Evolutionary conservation across 2,329 filamentous ascomycete genomes (phyloP).

Genomic region (Intubia oerlemansii): DNA sequence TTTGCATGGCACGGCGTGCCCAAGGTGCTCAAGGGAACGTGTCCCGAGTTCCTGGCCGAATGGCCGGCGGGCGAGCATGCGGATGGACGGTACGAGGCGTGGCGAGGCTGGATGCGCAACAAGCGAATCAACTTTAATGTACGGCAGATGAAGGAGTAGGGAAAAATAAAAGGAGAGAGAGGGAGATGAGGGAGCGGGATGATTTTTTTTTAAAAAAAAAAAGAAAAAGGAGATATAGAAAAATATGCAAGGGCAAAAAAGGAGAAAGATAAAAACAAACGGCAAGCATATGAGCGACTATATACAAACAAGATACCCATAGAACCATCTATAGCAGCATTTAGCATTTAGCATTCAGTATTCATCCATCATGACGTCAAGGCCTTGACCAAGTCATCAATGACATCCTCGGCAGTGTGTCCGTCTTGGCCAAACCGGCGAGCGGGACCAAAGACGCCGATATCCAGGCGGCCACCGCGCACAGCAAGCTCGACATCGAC

Average conservation of each 20-base stretch:
- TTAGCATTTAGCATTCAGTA: not conserved
- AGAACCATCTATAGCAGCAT: no score
- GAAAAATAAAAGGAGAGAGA: no score
- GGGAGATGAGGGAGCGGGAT: no score
- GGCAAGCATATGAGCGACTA: no score
- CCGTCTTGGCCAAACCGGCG: slow-evolving; percentile 1
- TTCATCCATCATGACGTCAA: not conserved
- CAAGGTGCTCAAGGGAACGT: slow-evolving; percentile 60
- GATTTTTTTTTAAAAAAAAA: not conserved
- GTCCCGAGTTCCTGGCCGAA: slow-evolving; percentile 47
- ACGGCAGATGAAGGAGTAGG: slow-evolving; percentile 53
- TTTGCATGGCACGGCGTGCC: slow-evolving; percentile 95
- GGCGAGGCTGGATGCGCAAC: slow-evolving; percentile 70
- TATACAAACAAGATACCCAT: no score
- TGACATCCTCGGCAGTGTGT: not conserved
- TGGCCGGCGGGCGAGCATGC: slow-evolving; percentile 40
- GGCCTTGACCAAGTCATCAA: not conserved
- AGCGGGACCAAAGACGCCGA: slow-evolving; percentile 9
- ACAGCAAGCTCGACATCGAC: slow-evolving; percentile 9
- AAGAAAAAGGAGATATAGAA: not conserved
- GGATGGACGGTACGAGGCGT: slow-evolving; percentile 36
- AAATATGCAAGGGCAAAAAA: not conserved
- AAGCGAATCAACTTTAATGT: slow-evolving; percentile 90
- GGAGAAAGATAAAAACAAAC: not conserved
- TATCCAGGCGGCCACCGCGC: slow-evolving; percentile 5